Conservation (phyloP, 371 early-diverging fungal species). For the Syncephalastrum contaminatum region DNA sequence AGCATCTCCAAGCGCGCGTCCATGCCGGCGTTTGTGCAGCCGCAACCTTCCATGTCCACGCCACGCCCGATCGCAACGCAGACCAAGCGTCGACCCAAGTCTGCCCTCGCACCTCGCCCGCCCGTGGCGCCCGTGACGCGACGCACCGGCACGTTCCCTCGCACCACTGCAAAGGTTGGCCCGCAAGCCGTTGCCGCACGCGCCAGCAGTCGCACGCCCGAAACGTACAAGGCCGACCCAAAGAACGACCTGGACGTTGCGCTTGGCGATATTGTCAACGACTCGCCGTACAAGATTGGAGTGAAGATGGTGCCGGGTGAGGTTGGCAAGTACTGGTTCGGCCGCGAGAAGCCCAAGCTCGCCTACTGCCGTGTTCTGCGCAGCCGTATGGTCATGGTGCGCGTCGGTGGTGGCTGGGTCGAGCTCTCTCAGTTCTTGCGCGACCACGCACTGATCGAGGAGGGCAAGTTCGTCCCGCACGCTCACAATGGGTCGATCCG, state of each 20-base stretch:
- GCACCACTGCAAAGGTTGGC: background rate
- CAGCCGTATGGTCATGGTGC: conserved; percentile 75
- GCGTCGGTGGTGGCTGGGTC: conserved; percentile 81
- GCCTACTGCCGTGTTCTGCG: conserved; percentile 72
- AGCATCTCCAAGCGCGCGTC: conserved; percentile 22
- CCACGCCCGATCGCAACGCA: conserved; percentile 26
- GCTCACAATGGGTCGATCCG: conserved; percentile 60
- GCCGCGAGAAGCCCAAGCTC: conserved; percentile 66
- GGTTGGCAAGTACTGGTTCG: conserved; percentile 74
- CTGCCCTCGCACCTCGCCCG: conserved; percentile 9
- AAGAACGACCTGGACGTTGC: conserved; percentile 71
- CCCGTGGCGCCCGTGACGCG: background rate
- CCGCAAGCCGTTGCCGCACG: conserved; percentile 2
- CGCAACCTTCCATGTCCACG: conserved; percentile 27
- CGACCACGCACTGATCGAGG: conserved; percentile 44
- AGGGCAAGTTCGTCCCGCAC: conserved; percentile 47
- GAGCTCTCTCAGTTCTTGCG: conserved; percentile 61
- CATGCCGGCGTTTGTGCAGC: conserved; percentile 25
- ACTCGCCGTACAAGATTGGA: conserved; percentile 40
- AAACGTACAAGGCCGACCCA: conserved; percentile 64
- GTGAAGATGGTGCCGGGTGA: conserved; percentile 60
- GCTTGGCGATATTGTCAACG: conserved; percentile 69
- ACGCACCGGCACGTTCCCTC: background rate
- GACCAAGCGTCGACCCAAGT: conserved; percentile 7
- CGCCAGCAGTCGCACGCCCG: conserved; percentile 8